Base-by-base conservation (phyloP, 345 rosid species). In the Pistacia integerrima region DNA sequence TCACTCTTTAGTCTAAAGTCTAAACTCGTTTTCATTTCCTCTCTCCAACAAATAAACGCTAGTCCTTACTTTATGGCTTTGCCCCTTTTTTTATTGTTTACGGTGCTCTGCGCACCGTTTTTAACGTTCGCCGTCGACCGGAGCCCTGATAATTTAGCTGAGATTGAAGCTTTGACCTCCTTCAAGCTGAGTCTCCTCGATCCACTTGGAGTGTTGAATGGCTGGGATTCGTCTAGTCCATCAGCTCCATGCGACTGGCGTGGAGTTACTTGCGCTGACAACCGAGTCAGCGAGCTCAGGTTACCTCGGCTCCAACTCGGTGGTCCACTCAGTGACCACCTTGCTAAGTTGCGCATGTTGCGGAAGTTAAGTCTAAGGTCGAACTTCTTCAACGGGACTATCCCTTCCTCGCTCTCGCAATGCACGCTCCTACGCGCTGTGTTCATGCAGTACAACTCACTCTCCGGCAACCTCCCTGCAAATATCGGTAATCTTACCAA, bases 221-320 rank as follows among this genome's bases (percentile, higher is more conserved):
- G 82, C 46, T 95, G 99, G 98, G 96, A 93, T 16, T 79, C 94
- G 7, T 85, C 94, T 20, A 85, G 97, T 0, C 90, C 92, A 0
- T 41, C 83, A 0, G 97, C 98, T 48, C 99, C 97, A 4, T 93
- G 98, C 80, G 99, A 95, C 87, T 95, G 99, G 99, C 93, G 89
- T 7, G 98, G 99, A 60, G 81, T 92, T 48, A 56, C 62, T 72
- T 93, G 99, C 70, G 74, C 84, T 25, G 69, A 77, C 69, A 82
- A 70, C 78, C 87, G 91, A 38, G 97, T 96, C 70, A 80, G 87
- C 0, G 94, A 91, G 83, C 79, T 93, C 82, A 93, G 90, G 20
- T 85, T 93, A 16, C 94, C 99, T 66, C 83, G 87, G 36, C 93
- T 96, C 57, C 90, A 87, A 38, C 97, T 96, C 84, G 75, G 87